A percentile compares a stretch with the other conserved stretches of the same genome.
phyloP scores from a whole-genome alignment of 176 grass and related monocot genomes.

The Elymus sibiricus region DNA sequence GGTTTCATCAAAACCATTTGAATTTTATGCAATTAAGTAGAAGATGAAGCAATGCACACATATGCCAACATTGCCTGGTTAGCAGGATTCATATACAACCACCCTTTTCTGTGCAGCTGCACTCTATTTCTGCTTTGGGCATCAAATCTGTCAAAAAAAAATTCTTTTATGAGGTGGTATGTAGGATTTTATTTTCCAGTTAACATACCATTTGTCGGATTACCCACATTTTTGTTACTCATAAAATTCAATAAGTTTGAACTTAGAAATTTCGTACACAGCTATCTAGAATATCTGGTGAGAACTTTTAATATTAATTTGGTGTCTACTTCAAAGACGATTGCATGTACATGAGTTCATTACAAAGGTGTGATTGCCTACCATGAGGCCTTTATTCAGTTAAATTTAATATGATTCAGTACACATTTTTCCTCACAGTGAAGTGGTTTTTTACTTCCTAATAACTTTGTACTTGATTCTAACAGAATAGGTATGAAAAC shows the following conservation, averaged over 20 bases:
- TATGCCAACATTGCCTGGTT: not conserved
- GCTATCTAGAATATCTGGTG: not conserved
- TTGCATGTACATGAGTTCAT: not conserved
- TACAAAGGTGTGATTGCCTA: not conserved
- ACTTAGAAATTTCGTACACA: not conserved
- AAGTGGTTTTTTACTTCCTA: not conserved
- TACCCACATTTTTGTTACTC: not conserved
- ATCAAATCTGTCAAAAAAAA: too few species aligned
- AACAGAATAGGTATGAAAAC: not conserved
- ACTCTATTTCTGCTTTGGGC: not conserved
- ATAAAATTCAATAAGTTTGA: not conserved
- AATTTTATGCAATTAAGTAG: not conserved
- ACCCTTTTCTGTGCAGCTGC: not conserved
- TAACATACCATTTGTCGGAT: not conserved
- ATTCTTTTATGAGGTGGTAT: not conserved
- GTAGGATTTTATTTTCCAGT: not conserved
- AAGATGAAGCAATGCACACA: not conserved
- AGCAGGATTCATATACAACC: not conserved
- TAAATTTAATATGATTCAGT: not conserved
- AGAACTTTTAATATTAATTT: not conserved
- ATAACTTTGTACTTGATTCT: not conserved
- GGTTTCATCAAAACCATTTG: not conserved
- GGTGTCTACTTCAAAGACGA: not conserved
- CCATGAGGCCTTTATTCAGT: not conserved
- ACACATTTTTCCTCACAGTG: not conserved